Conservation (phyloP, 1,284 basidiomycete genomes). For the Ustilago curta region DNA sequence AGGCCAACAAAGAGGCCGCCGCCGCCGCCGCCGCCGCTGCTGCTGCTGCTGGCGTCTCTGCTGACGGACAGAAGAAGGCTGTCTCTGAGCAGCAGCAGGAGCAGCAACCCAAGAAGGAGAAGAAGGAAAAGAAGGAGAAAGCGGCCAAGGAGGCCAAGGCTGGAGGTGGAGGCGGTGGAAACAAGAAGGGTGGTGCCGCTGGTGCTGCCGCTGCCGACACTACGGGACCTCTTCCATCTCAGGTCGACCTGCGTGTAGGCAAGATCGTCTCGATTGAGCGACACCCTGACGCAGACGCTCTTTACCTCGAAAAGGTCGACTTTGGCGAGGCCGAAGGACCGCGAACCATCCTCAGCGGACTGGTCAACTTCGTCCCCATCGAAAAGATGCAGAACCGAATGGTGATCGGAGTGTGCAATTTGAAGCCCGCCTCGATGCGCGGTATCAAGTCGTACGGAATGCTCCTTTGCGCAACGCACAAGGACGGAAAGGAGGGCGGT, state of each 20-base stretch:
- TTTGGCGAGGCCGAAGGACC: slow-evolving; percentile 68
- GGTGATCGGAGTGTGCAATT: slow-evolving; percentile 68
- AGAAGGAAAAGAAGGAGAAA: slow-evolving; percentile 63
- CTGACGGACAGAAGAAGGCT: slow-evolving; percentile 28
- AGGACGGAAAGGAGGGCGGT: slow-evolving; percentile 66
- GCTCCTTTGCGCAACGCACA: slow-evolving; percentile 66
- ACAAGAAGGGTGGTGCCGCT: slow-evolving; percentile 52
- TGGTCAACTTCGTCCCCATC: slow-evolving; percentile 68
- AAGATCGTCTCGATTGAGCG: slow-evolving; percentile 65
- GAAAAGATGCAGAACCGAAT: slow-evolving; percentile 67
- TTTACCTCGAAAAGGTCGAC: slow-evolving; percentile 68
- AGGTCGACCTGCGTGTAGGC: slow-evolving; percentile 67
- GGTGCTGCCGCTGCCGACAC: slow-evolving; percentile 51
- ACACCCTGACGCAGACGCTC: slow-evolving; percentile 67
- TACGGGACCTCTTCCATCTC: slow-evolving; percentile 58
- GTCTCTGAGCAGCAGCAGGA: slow-evolving; percentile 27
- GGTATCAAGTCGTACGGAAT: slow-evolving; percentile 69
- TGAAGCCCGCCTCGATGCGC: slow-evolving; percentile 68
- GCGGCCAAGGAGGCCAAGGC: slow-evolving; percentile 60
- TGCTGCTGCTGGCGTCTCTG: slow-evolving; percentile 10
- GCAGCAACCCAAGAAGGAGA: slow-evolving; percentile 48
- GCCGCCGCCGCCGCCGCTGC: slow-evolving; percentile 14
- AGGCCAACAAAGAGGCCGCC: slow-evolving; percentile 56
- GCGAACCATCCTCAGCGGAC: slow-evolving; percentile 65
- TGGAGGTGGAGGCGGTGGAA: slow-evolving; percentile 45